phyloP scores from a whole-genome alignment of 2,329 filamentous ascomycete species.

The Penicillium concentricum region DNA sequence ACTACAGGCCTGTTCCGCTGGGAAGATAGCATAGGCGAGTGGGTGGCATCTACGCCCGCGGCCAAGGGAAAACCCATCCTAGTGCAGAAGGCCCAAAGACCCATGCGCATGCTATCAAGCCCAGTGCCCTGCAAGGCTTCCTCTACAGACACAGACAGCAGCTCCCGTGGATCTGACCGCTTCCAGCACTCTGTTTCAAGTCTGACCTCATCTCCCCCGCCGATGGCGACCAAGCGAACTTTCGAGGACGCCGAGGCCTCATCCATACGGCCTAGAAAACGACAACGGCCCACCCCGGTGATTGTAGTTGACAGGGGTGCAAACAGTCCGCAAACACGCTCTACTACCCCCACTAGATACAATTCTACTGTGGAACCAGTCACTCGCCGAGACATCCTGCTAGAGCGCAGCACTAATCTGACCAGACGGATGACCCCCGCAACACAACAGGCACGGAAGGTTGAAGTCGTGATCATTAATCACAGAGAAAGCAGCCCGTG shows the following conservation, averaged over 20 bases:
- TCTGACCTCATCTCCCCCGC: slow-evolving; percentile 32
- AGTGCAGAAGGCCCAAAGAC: neutral
- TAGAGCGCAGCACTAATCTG: slow-evolving; percentile 18
- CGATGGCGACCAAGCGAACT: slow-evolving; percentile 24
- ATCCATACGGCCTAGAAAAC: slow-evolving; percentile 24
- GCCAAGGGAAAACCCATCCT: slow-evolving; percentile 21
- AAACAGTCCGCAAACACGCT: neutral
- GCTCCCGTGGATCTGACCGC: slow-evolving; percentile 19
- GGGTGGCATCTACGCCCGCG: slow-evolving; percentile 52
- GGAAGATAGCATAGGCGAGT: slow-evolving; percentile 59
- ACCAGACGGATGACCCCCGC: slow-evolving; percentile 1
- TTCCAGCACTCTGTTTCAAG: slow-evolving; percentile 27
- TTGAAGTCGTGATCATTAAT: slow-evolving; percentile 37
- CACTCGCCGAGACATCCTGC: slow-evolving; percentile 15
- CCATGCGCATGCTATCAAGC: slow-evolving; percentile 6
- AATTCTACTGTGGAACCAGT: slow-evolving; percentile 9
- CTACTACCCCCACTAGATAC: neutral
- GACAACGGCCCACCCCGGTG: slow-evolving; percentile 20
- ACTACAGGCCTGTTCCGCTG: slow-evolving; percentile 45
- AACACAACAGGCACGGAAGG: slow-evolving; percentile 8
- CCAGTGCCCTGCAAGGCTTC: slow-evolving; percentile 17
- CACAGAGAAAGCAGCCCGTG: slow-evolving; percentile 7
- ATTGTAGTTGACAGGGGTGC: slow-evolving; percentile 12
- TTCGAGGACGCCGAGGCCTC: slow-evolving; percentile 12
- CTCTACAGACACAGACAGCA: slow-evolving; percentile 29